A percentile compares a stretch with the other conserved stretches of the same genome.
phyloP scores from a whole-genome alignment of 805 yeast genomes.

The Candida krabiensis region DNA sequence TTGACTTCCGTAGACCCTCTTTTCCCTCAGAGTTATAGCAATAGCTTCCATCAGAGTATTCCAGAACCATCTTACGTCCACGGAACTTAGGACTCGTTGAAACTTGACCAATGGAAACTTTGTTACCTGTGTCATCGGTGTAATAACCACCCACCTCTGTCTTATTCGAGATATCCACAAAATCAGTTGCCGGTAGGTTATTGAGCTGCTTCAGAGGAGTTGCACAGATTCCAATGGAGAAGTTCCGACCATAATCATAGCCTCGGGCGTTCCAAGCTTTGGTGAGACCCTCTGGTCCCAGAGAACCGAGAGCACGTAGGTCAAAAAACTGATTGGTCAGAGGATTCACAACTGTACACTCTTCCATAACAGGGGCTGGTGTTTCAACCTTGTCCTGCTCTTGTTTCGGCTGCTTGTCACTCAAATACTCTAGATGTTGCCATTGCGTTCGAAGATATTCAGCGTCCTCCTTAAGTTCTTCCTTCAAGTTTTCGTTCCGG shows the following conservation, averaged over 20 bases:
- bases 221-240: slow-evolving; percentile 71
- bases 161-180: slow-evolving; percentile 35
- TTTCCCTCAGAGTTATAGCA: slow-evolving; percentile 51
- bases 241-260: slow-evolving; percentile 67
- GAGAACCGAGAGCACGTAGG: slow-evolving; percentile 37
- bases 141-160: slow-evolving; percentile 59
- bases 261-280: slow-evolving; percentile 71
- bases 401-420: neutral
- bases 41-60: slow-evolving; percentile 67
- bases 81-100: slow-evolving; percentile 62
- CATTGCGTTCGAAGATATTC: slow-evolving; percentile 11
- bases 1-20: slow-evolving; percentile 52
- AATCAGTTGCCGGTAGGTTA: slow-evolving; percentile 29
- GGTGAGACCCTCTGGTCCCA: slow-evolving; percentile 29
- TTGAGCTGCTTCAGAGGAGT: slow-evolving; percentile 41
- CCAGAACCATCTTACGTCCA: slow-evolving; percentile 69
- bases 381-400: slow-evolving; percentile 8
- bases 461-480: slow-evolving; percentile 17
- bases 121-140: slow-evolving; percentile 42
- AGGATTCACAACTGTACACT: slow-evolving; percentile 46
- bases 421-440: slow-evolving; percentile 7
- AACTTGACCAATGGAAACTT: slow-evolving; percentile 60
- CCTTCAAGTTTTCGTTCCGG: slow-evolving; percentile 4
- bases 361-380: slow-evolving; percentile 23
- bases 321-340: slow-evolving; percentile 47